Conservation (phyloP, 768 basidiomycete genomes). For the Auricularia cornea region DNA sequence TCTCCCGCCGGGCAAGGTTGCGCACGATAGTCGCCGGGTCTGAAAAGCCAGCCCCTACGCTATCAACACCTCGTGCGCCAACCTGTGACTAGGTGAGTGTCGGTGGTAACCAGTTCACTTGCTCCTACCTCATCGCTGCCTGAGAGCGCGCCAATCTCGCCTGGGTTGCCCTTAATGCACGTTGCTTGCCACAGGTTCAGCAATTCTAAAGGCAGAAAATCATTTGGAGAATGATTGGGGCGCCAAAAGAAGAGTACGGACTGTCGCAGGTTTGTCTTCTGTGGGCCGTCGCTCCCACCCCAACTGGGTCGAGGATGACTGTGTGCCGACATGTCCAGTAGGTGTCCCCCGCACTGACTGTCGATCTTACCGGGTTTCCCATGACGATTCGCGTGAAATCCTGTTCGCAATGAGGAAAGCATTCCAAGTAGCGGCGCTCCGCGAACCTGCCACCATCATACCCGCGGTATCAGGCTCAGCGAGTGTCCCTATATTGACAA, state of each 20-base stretch:
- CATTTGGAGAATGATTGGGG: not conserved
- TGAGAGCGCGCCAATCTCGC: slow-evolving; percentile 72
- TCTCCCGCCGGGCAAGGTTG: slow-evolving; percentile 60
- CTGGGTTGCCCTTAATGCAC: slow-evolving; percentile 92
- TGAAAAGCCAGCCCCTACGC: slow-evolving; percentile 64
- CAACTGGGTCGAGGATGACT: slow-evolving; percentile 87
- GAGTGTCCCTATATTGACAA: slow-evolving; percentile 86
- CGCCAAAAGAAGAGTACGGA: slow-evolving; percentile 20
- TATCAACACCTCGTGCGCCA: slow-evolving; percentile 76
- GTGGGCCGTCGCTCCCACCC: slow-evolving; percentile 72
- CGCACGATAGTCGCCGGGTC: slow-evolving; percentile 66
- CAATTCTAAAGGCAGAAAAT: slow-evolving; percentile 38
- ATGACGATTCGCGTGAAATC: slow-evolving; percentile 8
- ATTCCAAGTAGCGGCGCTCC: too few species aligned
- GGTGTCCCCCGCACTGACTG: slow-evolving; percentile 29
- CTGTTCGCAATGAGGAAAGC: not conserved
- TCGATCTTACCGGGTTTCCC: slow-evolving; percentile 38
- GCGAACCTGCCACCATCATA: slow-evolving; percentile 63
- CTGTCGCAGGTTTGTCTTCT: slow-evolving; percentile 55
- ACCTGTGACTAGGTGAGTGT: slow-evolving; percentile 37
- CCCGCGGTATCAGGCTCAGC: slow-evolving; percentile 47
- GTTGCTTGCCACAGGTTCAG: slow-evolving; percentile 74
- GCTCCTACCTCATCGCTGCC: slow-evolving; percentile 60
- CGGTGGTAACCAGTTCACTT: not conserved
- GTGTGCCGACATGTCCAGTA: slow-evolving; percentile 48